Evolutionary conservation across 148 eudicot species (phyloP).

Genomic region (Bassia scoparia): DNA sequence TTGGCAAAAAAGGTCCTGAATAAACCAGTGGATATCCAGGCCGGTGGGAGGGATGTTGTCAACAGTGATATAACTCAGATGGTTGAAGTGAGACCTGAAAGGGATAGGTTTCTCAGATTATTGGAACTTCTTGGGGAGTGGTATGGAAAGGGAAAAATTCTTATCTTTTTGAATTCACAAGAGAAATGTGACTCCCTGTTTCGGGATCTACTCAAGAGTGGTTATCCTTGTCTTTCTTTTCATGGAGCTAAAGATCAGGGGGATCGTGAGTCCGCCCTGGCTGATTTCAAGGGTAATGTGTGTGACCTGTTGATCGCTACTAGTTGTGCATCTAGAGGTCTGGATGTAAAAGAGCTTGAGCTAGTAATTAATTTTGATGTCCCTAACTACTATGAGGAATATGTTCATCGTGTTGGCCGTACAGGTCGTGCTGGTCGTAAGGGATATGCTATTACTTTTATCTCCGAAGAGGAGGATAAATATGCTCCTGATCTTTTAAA

Average conservation of each 20-base stretch:
- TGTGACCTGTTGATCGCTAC: conserved; percentile 76
- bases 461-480: conserved; percentile 63
- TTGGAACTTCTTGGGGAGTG: conserved; percentile 82
- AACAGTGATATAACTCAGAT: conserved; percentile 77
- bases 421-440: conserved; percentile 84
- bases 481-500: conserved; percentile 75
- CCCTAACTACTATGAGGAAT: conserved; percentile 82
- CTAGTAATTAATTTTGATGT: conserved; percentile 68
- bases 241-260: conserved; percentile 87
- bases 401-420: conserved; percentile 79
- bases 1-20: conserved; percentile 68
- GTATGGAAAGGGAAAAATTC: conserved; percentile 75
- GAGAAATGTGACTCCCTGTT: conserved; percentile 72
- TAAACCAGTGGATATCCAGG: conserved; percentile 77
- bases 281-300: conserved; percentile 74
- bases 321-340: conserved; percentile 76
- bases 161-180: conserved; percentile 66
- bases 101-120: conserved; percentile 60
- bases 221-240: conserved; percentile 79
- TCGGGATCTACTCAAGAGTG: conserved; percentile 58
- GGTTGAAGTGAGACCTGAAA: conserved; percentile 79
- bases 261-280: conserved; percentile 73
- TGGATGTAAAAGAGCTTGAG: conserved; percentile 84
- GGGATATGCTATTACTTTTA: conserved; percentile 69
- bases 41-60: conserved; percentile 83